Percentiles rank a stretch among this genome's conserved stretches.
Evolutionary conservation across 2,329 filamentous ascomycete species (phyloP).

Genomic region (Verticillium isaacii): DNA sequence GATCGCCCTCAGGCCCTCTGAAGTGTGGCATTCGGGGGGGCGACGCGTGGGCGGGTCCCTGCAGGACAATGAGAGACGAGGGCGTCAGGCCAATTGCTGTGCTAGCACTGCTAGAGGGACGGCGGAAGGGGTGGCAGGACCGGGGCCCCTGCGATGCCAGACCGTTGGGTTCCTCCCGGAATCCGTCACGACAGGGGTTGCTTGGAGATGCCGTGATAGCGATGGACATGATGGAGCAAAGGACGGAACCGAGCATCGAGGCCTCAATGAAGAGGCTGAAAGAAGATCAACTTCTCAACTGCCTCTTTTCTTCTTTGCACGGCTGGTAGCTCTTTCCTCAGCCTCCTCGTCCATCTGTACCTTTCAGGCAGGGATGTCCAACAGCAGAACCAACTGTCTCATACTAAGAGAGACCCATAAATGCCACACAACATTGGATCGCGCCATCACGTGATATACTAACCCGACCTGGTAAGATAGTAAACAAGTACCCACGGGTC

Average conservation of each 20-base stretch:
- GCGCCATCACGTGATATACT: constrained; percentile 11
- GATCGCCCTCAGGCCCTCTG: background rate
- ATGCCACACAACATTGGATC: background rate
- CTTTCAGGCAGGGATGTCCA: background rate
- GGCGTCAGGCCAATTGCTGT: constrained; percentile 1
- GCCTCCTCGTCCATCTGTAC: background rate
- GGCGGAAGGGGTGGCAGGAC: background rate
- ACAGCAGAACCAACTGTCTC: background rate
- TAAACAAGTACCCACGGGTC: constrained; percentile 13
- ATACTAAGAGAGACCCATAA: background rate
- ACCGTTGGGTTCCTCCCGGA: constrained; percentile 1
- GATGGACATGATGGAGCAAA: background rate
- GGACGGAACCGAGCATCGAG: background rate
- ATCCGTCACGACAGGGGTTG: background rate
- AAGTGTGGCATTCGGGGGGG: background rate
- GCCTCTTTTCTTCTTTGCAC: background rate
- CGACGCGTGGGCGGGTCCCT: background rate
- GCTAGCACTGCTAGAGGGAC: background rate
- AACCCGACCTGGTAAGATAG: constrained; percentile 7
- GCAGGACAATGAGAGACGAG: background rate
- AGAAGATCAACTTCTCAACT: background rate
- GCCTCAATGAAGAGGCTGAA: background rate
- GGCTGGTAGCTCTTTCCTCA: background rate
- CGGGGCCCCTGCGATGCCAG: constrained; percentile 1
- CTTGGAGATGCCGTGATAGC: background rate